Base-by-base conservation (phyloP, 345 rosid genomes). In the Tarenaya hassleriana region DNA sequence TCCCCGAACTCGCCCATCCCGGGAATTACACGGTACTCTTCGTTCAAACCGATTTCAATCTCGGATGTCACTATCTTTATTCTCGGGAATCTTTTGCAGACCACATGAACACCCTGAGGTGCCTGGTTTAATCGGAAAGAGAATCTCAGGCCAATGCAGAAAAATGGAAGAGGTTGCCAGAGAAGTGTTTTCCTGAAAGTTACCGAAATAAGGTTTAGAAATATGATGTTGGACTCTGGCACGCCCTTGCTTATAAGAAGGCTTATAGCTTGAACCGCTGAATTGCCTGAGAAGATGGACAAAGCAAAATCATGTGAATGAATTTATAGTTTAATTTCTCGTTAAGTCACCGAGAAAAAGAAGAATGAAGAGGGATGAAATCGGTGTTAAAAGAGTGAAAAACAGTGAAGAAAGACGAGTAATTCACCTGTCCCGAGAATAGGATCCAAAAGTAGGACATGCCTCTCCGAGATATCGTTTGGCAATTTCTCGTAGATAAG, bases 1-100 rank as follows among this genome's bases (percentile, higher is more conserved):
- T 91, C 96, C 55, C 98, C 98, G 50, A 91, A 87, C 72, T 91
- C 98, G 3, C 98, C 98, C 95, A 87, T 84, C 20, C 98, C 98
- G 4, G 98, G 98, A 45, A 91, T 68, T 20, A 91, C 96, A 16
- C 98, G 95, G 70, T 76, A 92, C 70, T 84, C 98, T 67, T 82
- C 74, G 16, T 87, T 92, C 74, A 92, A 61, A 8, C 96, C 95
- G n/a, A 54, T 73, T 35, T 92, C 98, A 12, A 92, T 87, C 83
- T 92, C 95, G 18, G 98, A 92, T n/a, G 98, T 92, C 66, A 87
- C 96, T 29, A 87, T 87, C 90, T 92, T 87, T 50, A 92, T 48
- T 64, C 94, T 81, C 41, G 96, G 98, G 75, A 80, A 84, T 45
- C 69, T 77, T 75, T 77, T 79, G 84, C 98, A 84, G 52, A 92